Conservation (phyloP, 2,329 filamentous ascomycete species). For the Pseudovirgaria hyperparasitica region DNA sequence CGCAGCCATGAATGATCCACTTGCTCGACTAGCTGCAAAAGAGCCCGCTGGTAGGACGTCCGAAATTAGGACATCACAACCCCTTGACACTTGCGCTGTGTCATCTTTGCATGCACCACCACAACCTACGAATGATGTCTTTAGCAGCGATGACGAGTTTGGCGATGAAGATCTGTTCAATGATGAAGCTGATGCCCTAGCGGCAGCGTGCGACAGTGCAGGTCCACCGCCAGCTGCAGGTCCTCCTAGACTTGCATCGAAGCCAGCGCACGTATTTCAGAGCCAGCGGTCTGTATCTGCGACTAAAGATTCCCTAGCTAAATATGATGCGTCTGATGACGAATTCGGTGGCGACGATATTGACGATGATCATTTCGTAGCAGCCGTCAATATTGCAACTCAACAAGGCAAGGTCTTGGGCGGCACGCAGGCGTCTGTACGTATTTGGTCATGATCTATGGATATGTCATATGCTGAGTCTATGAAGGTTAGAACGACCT, state of each 20-base stretch:
- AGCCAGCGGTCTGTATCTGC: not conserved
- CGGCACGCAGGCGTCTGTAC: conserved; percentile 36
- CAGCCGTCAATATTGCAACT: conserved; percentile 59
- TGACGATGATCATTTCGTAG: conserved; percentile 58
- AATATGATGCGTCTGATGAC: conserved; percentile 48
- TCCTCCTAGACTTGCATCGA: too few species aligned
- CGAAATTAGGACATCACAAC: too few species aligned
- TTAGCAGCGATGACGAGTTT: conserved; percentile 31
- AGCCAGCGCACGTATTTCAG: too few species aligned
- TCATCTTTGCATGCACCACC: not conserved
- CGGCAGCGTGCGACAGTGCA: too few species aligned
- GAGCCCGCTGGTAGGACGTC: not conserved
- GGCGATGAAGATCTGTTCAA: conserved; percentile 38
- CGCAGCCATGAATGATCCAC: too few species aligned
- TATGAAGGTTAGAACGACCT: conserved; percentile 52
- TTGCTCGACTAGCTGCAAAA: conserved; percentile 2
- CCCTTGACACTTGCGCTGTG: too few species aligned
- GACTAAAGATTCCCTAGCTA: conserved; percentile 13
- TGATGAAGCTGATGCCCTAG: too few species aligned
- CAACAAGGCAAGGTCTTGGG: conserved; percentile 43
- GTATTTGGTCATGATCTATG: conserved; percentile 53
- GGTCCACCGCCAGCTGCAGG: too few species aligned
- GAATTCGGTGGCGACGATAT: conserved; percentile 58
- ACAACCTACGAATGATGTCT: conserved; percentile 1
- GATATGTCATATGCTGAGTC: conserved; percentile 70